phyloP scores from a whole-genome alignment of 352 stramenopile species.

The Globisporangium apiculatum region DNA sequence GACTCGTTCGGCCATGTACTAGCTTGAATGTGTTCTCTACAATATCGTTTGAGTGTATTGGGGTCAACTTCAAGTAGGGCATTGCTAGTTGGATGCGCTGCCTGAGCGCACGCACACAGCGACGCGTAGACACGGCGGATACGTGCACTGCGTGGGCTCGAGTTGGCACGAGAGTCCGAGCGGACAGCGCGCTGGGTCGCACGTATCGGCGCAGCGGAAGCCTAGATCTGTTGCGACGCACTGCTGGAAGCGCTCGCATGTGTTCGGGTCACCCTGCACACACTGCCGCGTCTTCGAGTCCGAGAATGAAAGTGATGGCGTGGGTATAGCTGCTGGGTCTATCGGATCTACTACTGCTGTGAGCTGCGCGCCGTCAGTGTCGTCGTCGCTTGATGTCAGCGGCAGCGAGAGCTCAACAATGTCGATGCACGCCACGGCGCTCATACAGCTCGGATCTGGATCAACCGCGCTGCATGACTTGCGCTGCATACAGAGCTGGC shows the following conservation, averaged over 20 bases:
- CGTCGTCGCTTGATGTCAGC: not conserved
- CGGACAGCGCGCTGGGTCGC: slow-evolving; percentile 4
- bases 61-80: not conserved
- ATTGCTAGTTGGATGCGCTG: too few relatives aligned
- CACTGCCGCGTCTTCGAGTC: not conserved
- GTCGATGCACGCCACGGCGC: not conserved
- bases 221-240: not conserved
- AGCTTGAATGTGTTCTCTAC: too few relatives aligned
- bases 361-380: not conserved
- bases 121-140: not conserved
- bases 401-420: not conserved
- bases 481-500: not conserved
- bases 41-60: too few relatives aligned
- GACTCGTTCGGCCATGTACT: too few relatives aligned
- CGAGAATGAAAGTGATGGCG: not conserved
- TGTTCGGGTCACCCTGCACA: not conserved
- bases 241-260: not conserved
- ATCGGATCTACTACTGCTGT: not conserved
- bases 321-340: not conserved
- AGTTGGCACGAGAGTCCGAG: slow-evolving; percentile 1
- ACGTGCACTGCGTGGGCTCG: not conserved
- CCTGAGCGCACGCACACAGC: not conserved
- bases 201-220: slow-evolving; percentile 2
- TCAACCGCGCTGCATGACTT: not conserved
- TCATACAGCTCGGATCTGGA: not conserved